Base-by-base conservation (phyloP, 2,329 filamentous ascomycete genomes). In the Diaporthe sp. region DNA sequence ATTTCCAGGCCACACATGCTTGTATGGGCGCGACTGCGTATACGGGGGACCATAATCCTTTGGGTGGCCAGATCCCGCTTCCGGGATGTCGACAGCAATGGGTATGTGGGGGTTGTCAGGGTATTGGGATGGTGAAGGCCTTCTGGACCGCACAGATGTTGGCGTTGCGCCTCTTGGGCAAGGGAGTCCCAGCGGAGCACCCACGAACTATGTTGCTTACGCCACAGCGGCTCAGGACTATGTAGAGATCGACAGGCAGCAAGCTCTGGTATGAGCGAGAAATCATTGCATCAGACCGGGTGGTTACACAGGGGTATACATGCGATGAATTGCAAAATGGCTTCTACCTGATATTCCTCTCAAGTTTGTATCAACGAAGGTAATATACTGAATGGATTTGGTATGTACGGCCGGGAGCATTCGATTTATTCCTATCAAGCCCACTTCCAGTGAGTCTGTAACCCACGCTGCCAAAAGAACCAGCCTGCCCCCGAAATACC, bases 41-140 rank as follows among this genome's bases (percentile, higher is more conserved):
- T 12, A 42, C 58, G 10, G 37, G 42, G 6, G 34, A 61, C n/a
- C 58, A 61, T 22, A 61, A 42, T 28, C 57, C 31, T 42, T 61
- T 42, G 17, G 58, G 42, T 28, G 37, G 58, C 1, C 57, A n/a
- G 57, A n/a, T 60, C 19, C 31, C 22, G 34, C 57, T 60, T n/a
- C 57, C 57, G 31, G 57, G 57, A 4, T 22, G 31, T 39, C 57
- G 57, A 13, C 17, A 39, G n/a, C 31, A 60, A 6, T 60, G 57
- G 57, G 22, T 60, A 10, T 60, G 57, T 39, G 57, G 57, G 31
- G 57, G 31, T 0, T 60, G 25, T n/a, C 57, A 60, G 19, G 57
- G 57, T 8, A 60, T 60, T 39, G 34, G 57, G 57, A 60, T 60
- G 22, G 57, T 39, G 31, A 60, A 60, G 57, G 57, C 57, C 19